Evolutionary conservation across 495 filamentous ascomycete genomes (phyloP).

Genomic region (Xylaria venustula): DNA sequence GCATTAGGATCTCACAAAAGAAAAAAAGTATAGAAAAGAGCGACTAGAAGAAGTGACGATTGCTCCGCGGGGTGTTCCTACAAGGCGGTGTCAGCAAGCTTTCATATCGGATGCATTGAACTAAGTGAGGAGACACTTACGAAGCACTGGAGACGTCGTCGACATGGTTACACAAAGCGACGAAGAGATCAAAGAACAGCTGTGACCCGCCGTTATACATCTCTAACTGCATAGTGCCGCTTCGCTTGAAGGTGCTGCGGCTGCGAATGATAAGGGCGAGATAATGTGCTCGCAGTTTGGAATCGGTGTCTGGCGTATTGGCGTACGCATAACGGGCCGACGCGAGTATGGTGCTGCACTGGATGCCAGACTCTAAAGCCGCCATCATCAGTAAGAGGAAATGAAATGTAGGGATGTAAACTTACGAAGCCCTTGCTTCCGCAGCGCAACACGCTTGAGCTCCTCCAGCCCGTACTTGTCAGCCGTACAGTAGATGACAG

Average conservation of each 20-base stretch:
- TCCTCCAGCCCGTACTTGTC: slow-evolving; percentile 77
- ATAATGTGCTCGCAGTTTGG: slow-evolving; percentile 85
- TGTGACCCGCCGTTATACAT: slow-evolving; percentile 80
- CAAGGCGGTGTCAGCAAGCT: not conserved
- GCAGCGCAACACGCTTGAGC: slow-evolving; percentile 76
- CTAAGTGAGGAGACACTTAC: slow-evolving; percentile 37
- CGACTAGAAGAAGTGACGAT: slow-evolving; percentile 29
- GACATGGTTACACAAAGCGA: slow-evolving; percentile 89
- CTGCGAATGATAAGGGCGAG: slow-evolving; percentile 87
- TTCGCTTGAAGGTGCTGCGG: slow-evolving; percentile 82
- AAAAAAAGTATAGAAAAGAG: not conserved
- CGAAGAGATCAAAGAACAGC: slow-evolving; percentile 91
- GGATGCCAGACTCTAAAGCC: slow-evolving; percentile 65
- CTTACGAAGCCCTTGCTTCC: slow-evolving; percentile 77
- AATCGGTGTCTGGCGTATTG: slow-evolving; percentile 85
- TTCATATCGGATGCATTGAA: no score
- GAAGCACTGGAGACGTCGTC: slow-evolving; percentile 54
- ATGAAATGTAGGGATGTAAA: not conserved
- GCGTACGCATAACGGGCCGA: slow-evolving; percentile 85
- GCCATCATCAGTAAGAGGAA: slow-evolving; percentile 14
- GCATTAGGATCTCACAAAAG: not conserved
- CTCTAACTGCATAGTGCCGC: slow-evolving; percentile 94
- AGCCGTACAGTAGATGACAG: slow-evolving; percentile 86
- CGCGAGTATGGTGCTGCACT: slow-evolving; percentile 77
- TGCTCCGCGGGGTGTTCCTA: slow-evolving; percentile 43